These are phyloP conservation scores for Globisporangium camurandrum DNA, from an alignment of 352 stramenopile species.

Conservation along the genomic window DNA sequence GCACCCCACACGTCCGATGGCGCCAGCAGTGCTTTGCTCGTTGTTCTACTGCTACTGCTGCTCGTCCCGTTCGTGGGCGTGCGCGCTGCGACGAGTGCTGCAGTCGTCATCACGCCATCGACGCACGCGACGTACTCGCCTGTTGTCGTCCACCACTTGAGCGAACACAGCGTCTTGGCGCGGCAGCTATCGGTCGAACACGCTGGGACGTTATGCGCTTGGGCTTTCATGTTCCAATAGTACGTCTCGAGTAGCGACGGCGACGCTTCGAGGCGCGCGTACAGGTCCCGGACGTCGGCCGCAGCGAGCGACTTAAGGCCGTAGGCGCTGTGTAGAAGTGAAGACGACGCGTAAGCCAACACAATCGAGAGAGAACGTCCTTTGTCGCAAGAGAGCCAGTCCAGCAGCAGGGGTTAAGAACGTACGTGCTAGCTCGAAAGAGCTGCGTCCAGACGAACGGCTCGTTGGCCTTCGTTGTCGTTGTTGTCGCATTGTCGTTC, in stretches of 20 bases:
- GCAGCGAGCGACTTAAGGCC: slow-evolving; percentile 41
- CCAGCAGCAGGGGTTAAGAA: neutral
- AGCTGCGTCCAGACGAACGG: slow-evolving; percentile 39
- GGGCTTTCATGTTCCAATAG: slow-evolving; percentile 83
- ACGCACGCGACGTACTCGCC: slow-evolving; percentile 63
- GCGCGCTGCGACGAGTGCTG: slow-evolving; percentile 12
- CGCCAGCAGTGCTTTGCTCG: neutral
- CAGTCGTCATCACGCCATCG: slow-evolving; percentile 16
- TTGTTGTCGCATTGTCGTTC: too few species aligned
- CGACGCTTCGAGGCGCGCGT: slow-evolving; percentile 41
- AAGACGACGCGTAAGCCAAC: neutral
- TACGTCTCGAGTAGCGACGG: slow-evolving; percentile 52
- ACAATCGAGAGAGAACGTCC: neutral
- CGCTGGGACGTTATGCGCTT: slow-evolving; percentile 33
- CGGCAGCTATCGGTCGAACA: slow-evolving; percentile 44
- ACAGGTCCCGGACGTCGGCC: slow-evolving; percentile 31
- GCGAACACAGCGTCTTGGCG: slow-evolving; percentile 53
- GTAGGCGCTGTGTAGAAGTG: slow-evolving; percentile 27
- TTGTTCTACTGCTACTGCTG: neutral
- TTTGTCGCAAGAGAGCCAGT: neutral
- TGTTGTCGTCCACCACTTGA: slow-evolving; percentile 79
- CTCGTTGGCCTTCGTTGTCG: slow-evolving; percentile 9
- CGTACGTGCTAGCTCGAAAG: slow-evolving; percentile 35
- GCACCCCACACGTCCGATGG: slow-evolving; percentile 28
- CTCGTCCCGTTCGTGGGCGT: neutral